phyloP scores from a whole-genome alignment of 805 yeast genomes.

The Candida arabinofermentans region DNA sequence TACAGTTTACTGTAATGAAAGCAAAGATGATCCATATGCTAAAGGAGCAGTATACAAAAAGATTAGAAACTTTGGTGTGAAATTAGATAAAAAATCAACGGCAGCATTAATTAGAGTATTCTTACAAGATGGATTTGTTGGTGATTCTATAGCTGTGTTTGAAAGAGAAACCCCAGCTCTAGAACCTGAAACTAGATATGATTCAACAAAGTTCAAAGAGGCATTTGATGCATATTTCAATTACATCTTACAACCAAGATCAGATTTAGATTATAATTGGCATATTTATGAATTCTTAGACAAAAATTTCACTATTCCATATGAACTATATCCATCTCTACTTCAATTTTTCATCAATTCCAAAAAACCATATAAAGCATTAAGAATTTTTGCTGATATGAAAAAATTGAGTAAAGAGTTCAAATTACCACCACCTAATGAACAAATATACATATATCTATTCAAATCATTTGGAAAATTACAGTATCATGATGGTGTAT shows the following conservation, averaged over 20 bases:
- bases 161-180: conserved; percentile 35
- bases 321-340: conserved; percentile 53
- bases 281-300: conserved; percentile 54
- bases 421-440: conserved; percentile 46
- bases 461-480: conserved; percentile 58
- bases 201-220: conserved; percentile 13
- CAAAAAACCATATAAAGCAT: conserved; percentile 57
- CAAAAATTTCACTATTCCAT: conserved; percentile 53
- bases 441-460: conserved; percentile 55
- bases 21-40: conserved; percentile 12
- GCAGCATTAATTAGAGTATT: conserved; percentile 35
- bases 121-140: conserved; percentile 32
- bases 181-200: conserved; percentile 11
- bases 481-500: conserved; percentile 61
- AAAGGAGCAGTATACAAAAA: conserved; percentile 36
- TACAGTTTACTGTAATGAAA: conserved; percentile 15
- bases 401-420: conserved; percentile 51
- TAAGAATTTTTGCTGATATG: conserved; percentile 57
- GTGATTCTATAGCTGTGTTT: conserved; percentile 40
- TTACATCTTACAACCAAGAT: conserved; percentile 36
- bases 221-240: conserved; percentile 37
- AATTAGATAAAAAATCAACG: conserved; percentile 36
- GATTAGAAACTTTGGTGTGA: conserved; percentile 37
- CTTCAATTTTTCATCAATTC: conserved; percentile 52
- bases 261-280: conserved; percentile 50